phyloP scores from a whole-genome alignment of 176 grass and related monocot genomes.

The Oryza meyeriana region DNA sequence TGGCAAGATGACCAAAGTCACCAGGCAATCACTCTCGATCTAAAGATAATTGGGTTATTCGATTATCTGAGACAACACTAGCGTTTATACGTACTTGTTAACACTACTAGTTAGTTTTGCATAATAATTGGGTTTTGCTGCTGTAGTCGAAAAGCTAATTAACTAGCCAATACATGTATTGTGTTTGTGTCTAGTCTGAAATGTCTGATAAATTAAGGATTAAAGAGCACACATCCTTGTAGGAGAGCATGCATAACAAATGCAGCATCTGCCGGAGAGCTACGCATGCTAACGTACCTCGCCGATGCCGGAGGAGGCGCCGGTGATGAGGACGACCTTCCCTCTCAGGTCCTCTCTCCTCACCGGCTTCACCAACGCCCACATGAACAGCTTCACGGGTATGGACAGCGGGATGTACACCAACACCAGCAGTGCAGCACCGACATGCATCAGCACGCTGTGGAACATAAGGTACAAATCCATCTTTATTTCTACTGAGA shows the following conservation, averaged over 20 bases:
- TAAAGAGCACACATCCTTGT: neutral
- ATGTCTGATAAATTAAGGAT: too few relatives aligned
- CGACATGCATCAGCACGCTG: slow-evolving; percentile 27
- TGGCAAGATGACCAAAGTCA: too few relatives aligned
- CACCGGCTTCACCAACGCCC: slow-evolving; percentile 36
- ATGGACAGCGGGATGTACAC: slow-evolving; percentile 40
- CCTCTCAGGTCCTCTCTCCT: slow-evolving; percentile 37
- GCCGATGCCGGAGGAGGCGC: slow-evolving; percentile 66
- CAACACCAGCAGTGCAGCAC: slow-evolving; percentile 24
- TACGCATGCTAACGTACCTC: slow-evolving; percentile 12
- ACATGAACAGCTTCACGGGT: slow-evolving; percentile 29
- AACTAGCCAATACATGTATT: neutral
- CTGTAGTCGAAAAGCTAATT: neutral
- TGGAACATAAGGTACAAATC: slow-evolving; percentile 27
- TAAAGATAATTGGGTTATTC: neutral
- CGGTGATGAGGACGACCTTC: slow-evolving; percentile 62
- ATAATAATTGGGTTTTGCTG: neutral
- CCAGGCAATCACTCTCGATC: neutral
- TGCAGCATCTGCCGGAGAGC: too few relatives aligned
- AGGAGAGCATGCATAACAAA: too few relatives aligned
- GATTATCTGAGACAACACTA: too few relatives aligned
- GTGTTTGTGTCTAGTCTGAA: neutral
- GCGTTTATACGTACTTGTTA: too few relatives aligned
- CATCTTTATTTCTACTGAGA: neutral
- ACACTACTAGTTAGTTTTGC: neutral